Base-by-base conservation (phyloP, 148 eudicot genomes). In the Fagopyrum esculentum region DNA sequence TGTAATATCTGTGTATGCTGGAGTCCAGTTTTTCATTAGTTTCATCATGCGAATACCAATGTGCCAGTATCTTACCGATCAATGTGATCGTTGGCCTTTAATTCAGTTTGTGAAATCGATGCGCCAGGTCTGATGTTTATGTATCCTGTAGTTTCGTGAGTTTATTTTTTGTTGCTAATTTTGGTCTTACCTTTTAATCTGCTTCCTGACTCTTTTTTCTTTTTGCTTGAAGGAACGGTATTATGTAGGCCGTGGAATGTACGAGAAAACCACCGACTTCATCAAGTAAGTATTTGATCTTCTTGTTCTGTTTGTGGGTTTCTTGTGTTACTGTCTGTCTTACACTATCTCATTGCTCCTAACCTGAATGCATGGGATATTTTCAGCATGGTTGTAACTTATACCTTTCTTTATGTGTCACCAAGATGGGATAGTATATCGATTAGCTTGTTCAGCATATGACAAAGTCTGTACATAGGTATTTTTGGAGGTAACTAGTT, bases 171-270 rank as follows among this genome's bases (percentile, higher is more conserved):
- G 70, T 50, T 45, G 12, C 13, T 68, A 13, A 15, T 74, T 5
- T 64, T 46, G 7, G 26, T 30, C 30, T 59, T 66, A 9, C 46
- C 46, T 66, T 35, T 13, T 40, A 40, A 43, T 9, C 71, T 6
- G 45, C 8, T 45, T 57, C n/a, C 45, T 63, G 44, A 6, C 50
- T 5, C 22, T 69, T 50, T 40, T 5, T 77, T 72, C 30, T 79
- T 49, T 75, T 48, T 45, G 77, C 43, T 40, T 80, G 29, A 75
- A 96, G 99, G 99, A 92, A 82, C 97, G 89, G 47, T 86, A 92
- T 76, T 96, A 90, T 85, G 99, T 96, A 80, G 99, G 99, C 45
- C 98, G 99, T 64, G 99, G 99, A 84, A 86, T 96, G 98, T 96
- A 96, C 74, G 99, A 96, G 87, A 84, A 87, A 78, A 89, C 99